These are phyloP conservation scores for Psilocybe cubensis DNA, from an alignment of 768 basidiomycete genomes.

Conservation along the genomic window DNA sequence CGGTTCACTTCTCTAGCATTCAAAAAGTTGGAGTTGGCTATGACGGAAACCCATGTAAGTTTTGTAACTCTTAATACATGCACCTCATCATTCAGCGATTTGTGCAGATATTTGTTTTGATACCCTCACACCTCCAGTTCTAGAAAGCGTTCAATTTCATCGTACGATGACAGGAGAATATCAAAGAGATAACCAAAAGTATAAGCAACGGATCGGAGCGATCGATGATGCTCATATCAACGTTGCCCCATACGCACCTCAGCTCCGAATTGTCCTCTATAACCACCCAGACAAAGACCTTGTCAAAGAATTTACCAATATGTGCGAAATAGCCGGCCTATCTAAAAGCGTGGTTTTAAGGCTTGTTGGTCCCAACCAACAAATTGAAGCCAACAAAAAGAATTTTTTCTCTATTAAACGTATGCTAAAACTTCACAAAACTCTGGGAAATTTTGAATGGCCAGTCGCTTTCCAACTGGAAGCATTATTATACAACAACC, in stretches of 20 bases:
- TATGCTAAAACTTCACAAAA: conserved; percentile 47
- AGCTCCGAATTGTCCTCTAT: conserved; percentile 65
- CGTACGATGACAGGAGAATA: conserved; percentile 48
- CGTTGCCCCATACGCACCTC: conserved; percentile 73
- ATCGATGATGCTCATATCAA: conserved; percentile 59
- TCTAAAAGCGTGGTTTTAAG: conserved; percentile 35
- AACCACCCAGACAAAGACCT: conserved; percentile 49
- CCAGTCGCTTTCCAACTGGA: conserved; percentile 79
- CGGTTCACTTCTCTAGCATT: conserved; percentile 60
- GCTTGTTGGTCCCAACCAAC: conserved; percentile 30
- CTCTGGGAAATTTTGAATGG: conserved; percentile 59
- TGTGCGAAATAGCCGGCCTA: conserved; percentile 56
- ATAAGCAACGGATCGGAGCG: conserved; percentile 59
- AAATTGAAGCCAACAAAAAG: conserved; percentile 52
- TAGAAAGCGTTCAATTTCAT: conserved; percentile 65
- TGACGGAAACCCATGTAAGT: conserved; percentile 70
- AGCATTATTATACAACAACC: conserved; percentile 62
- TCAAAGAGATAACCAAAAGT: conserved; percentile 43
- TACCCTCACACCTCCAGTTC: conserved; percentile 61
- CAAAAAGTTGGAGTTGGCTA: conserved; percentile 62
- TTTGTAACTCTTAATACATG: not conserved
- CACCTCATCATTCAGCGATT: not conserved
- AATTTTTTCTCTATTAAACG: conserved; percentile 54
- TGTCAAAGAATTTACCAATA: conserved; percentile 50
- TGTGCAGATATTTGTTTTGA: conserved; percentile 69